Evolutionary conservation across 805 yeast species (phyloP), one percentile per base, ranked within the genome.

Genomic region (Danielia reshetovae): DNA sequence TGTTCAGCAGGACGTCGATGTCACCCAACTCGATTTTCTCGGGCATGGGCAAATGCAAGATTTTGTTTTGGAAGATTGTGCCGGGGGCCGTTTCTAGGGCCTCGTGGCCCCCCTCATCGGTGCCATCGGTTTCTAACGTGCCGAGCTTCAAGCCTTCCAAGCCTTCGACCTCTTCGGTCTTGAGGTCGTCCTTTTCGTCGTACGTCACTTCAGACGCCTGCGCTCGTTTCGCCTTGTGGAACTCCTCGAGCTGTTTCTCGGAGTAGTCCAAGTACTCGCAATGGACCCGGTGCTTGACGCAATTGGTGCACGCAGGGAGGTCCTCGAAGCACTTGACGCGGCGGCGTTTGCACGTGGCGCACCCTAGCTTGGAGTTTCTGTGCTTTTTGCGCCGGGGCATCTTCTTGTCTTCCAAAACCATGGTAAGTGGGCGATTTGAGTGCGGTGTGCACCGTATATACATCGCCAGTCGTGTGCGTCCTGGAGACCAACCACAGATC

Each of bases 251-350:
- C 40, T 62, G 63, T 15, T 53, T 60, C 29, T 49, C 54, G 5
- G 60, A 38, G 40, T 55, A 62, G 36, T 59, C 62, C 24, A 62
- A 49, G 41, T 65, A 65, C 5, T 65, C 70, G 49, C 72, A 65
- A 33, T 49, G 54, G 4, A 56, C 60, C 34, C 60, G 55, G 42
- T 65, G 70, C 36, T 65, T 65, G 32, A 62, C 43, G 48, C 72
- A 65, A 43, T 65, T 65, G 34, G 46, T 29, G 38, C 72, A 65
- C 30, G 52, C 49, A 2, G 72, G 72, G 17, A 65, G 47, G 27
- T 64, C 63, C 35, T 65, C 70, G 17, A 57, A 45, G 29, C 50
- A 46, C 24, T 46, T 46, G 31, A 46, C 48, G 12, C 50, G 29
- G 18, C 50, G 36, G 21, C 46, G 36, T 35, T 46, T 46, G 46